Conservation (phyloP, 1,139 yeast species). For the Geotrichum carabidarum region DNA sequence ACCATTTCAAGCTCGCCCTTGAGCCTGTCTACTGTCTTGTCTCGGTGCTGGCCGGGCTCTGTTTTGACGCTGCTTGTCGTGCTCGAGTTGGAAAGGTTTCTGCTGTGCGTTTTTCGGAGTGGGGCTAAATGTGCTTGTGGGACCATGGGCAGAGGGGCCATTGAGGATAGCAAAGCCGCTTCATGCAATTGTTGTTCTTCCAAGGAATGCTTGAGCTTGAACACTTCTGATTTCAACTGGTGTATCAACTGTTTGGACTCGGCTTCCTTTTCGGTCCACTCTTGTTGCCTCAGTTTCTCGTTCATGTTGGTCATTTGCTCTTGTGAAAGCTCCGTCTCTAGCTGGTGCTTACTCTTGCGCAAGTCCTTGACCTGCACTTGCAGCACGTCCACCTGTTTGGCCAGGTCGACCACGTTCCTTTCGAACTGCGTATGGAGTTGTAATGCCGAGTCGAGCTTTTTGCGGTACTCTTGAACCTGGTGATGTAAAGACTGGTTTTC, state of each 20-base stretch:
- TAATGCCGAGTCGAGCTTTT: constrained; percentile 22
- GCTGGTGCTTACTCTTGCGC: constrained; percentile 25
- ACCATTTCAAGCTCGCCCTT: constrained; percentile 27
- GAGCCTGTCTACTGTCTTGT: constrained; percentile 21
- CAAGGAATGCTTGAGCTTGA: constrained; percentile 1
- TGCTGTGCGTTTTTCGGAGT: not conserved
- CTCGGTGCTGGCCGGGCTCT: not conserved
- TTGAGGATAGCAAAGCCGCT: not conserved
- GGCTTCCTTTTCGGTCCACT: constrained; percentile 33
- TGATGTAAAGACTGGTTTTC: constrained; percentile 26
- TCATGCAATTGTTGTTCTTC: constrained; percentile 6
- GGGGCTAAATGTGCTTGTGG: not conserved
- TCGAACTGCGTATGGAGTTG: constrained; percentile 29
- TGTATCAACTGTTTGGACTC: constrained; percentile 26
- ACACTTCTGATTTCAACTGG: constrained; percentile 16
- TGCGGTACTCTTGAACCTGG: constrained; percentile 23
- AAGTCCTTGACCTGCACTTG: constrained; percentile 25
- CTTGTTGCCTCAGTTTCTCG: constrained; percentile 28
- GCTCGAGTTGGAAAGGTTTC: constrained; percentile 7
- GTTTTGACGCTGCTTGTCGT: not conserved
- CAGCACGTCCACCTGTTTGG: constrained; percentile 23
- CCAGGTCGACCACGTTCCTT: constrained; percentile 30
- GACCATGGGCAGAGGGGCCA: not conserved
- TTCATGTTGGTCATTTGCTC: constrained; percentile 33
- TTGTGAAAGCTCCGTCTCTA: constrained; percentile 26